Evolutionary conservation across 495 filamentous ascomycete genomes (phyloP).

Genomic region (Chaetomium tenue): DNA sequence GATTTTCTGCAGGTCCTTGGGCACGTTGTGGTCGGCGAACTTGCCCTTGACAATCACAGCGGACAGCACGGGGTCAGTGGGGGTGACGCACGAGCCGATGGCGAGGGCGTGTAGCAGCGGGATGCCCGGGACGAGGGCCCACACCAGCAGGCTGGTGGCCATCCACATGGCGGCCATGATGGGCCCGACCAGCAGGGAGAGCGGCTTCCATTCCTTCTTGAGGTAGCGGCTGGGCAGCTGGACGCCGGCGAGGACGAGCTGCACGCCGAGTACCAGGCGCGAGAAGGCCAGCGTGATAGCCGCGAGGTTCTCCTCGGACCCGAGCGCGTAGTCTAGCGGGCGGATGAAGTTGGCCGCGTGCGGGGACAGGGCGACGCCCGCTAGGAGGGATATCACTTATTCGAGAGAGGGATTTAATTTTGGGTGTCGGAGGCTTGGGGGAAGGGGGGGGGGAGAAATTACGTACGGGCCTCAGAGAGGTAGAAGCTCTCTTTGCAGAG

Average conservation of each 20-base stretch:
- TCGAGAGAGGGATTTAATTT: no score
- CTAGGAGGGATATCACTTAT: constrained; percentile 76
- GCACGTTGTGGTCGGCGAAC: constrained; percentile 88
- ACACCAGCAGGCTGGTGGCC: constrained; percentile 72
- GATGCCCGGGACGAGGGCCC: constrained; percentile 71
- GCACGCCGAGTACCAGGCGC: constrained; percentile 84
- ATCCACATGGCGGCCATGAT: constrained; percentile 91
- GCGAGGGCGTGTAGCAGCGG: constrained; percentile 74
- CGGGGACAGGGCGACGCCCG: constrained; percentile 75
- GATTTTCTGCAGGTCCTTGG: constrained; percentile 75
- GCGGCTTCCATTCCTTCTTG: constrained; percentile 72
- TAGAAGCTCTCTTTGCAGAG: constrained; percentile 88
- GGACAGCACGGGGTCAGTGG: constrained; percentile 86
- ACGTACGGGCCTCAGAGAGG: constrained; percentile 82
- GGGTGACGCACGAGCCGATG: constrained; percentile 81
- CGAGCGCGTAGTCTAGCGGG: constrained; percentile 70
- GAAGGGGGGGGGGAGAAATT: not conserved
- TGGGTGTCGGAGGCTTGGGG: no score
- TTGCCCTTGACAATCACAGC: constrained; percentile 92
- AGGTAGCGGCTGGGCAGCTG: constrained; percentile 90
- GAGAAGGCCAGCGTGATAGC: constrained; percentile 73
- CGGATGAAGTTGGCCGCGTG: constrained; percentile 73
- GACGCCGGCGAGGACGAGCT: constrained; percentile 84
- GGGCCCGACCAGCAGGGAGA: constrained; percentile 75
- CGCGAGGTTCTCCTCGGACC: constrained; percentile 47